Evolutionary conservation across 116 monocot species (phyloP).

Genomic region (Cymodocea nodosa): DNA sequence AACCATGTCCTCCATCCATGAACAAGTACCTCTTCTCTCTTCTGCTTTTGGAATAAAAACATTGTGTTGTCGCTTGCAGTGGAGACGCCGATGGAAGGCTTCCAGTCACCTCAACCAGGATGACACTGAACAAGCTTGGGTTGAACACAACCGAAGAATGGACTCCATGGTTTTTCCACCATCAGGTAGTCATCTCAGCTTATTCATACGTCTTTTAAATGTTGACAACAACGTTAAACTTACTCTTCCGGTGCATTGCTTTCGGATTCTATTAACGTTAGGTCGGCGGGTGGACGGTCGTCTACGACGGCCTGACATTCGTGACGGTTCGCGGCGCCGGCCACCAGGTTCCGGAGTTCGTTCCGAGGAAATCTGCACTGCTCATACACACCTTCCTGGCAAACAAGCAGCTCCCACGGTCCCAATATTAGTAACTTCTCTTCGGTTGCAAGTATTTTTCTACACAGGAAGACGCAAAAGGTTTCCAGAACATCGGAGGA

Average conservation of each 20-base stretch:
- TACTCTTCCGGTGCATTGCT: too few relatives aligned
- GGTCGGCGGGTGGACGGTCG: conserved; percentile 41
- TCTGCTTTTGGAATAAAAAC: background rate
- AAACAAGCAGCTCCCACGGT: conserved; percentile 14
- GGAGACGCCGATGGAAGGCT: conserved; percentile 59
- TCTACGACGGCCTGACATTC: conserved; percentile 38
- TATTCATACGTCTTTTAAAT: too few relatives aligned
- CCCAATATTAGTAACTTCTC: conserved; percentile 16
- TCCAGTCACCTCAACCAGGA: conserved; percentile 47
- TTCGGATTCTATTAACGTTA: background rate
- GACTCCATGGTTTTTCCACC: conserved; percentile 36
- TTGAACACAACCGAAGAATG: conserved; percentile 24
- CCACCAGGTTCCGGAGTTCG: conserved; percentile 35
- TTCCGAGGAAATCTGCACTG: conserved; percentile 20
- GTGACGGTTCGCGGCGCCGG: conserved; percentile 42
- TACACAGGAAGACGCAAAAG: too few relatives aligned
- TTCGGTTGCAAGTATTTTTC: too few relatives aligned
- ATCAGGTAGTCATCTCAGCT: conserved; percentile 18
- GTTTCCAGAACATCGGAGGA: too few relatives aligned
- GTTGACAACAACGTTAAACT: too few relatives aligned
- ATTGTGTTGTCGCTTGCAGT: conserved; percentile 6
- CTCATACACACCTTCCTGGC: conserved; percentile 24
- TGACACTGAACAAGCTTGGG: conserved; percentile 41
- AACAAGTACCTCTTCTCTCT: background rate
- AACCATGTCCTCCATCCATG: background rate